phyloP scores from a whole-genome alignment of 805 yeast genomes.

The Zygosaccharomyces siamensis region DNA sequence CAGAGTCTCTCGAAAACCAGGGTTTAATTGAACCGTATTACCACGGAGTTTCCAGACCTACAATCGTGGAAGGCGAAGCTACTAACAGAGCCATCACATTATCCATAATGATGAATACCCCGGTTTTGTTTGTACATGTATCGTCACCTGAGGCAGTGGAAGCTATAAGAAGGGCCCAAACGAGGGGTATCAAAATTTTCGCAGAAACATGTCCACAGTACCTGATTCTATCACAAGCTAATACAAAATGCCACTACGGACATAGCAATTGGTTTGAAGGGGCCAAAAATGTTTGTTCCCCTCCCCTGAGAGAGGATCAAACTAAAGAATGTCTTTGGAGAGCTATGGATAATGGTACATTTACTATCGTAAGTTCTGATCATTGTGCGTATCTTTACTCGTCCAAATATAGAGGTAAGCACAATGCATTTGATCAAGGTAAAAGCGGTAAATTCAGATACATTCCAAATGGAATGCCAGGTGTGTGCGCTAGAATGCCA shows the following conservation, averaged over 20 bases:
- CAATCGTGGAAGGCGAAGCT: conserved; percentile 46
- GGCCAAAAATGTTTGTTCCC: conserved; percentile 48
- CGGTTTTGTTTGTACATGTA: conserved; percentile 46
- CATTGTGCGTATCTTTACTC: conserved; percentile 43
- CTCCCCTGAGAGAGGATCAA: conserved; percentile 41
- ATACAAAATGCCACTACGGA: conserved; percentile 26
- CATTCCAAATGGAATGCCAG: conserved; percentile 48
- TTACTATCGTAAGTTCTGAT: conserved; percentile 43
- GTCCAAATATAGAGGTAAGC: conserved; percentile 41
- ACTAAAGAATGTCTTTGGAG: conserved; percentile 42
- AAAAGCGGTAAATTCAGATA: conserved; percentile 37
- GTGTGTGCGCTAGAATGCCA: conserved; percentile 46
- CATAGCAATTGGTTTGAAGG: conserved; percentile 40
- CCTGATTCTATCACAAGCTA: conserved; percentile 40
- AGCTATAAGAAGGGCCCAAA: conserved; percentile 42
- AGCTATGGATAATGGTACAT: conserved; percentile 44
- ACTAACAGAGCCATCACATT: conserved; percentile 44
- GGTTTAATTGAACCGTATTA: conserved; percentile 40
- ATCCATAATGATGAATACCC: conserved; percentile 42
- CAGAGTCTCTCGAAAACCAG: conserved; percentile 38
- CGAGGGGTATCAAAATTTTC: conserved; percentile 38
- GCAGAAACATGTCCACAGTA: conserved; percentile 52
- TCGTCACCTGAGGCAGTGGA: conserved; percentile 41
- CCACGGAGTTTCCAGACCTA: conserved; percentile 44
- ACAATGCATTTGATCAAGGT: conserved; percentile 39